Evolutionary conservation across 2,329 filamentous ascomycete species (phyloP).

Genomic region (Elsinoe australis): DNA sequence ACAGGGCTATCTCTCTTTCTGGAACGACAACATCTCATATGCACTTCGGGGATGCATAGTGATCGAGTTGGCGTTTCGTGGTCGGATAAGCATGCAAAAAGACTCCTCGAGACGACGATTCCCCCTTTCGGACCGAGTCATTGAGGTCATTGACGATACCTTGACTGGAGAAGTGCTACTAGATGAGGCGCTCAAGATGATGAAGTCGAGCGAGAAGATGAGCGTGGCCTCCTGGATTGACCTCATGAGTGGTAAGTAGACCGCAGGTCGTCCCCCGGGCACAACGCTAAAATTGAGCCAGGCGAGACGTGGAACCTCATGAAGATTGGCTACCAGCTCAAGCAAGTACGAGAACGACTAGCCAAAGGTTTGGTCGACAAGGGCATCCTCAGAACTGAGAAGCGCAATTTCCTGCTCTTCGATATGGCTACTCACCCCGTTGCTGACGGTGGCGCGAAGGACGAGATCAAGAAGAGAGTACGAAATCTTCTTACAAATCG

Average conservation of each 20-base stretch:
- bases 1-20: constrained; percentile 95
- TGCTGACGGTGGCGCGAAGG: constrained; percentile 91
- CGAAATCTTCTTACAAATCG: constrained; percentile 87
- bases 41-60: constrained; percentile 96
- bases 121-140: constrained; percentile 82
- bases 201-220: constrained; percentile 99
- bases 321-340: constrained; percentile 99
- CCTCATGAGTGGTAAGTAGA: constrained; percentile 85
- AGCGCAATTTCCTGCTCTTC: constrained; percentile 98
- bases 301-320: constrained; percentile 99
- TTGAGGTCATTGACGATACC: constrained; percentile 95
- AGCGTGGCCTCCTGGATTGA: constrained; percentile 99
- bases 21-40: constrained; percentile 99
- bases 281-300: constrained; percentile 33
- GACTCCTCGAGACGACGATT: constrained; percentile 87
- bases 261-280: too few relatives aligned
- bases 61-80: constrained; percentile 90
- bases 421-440: constrained; percentile 99
- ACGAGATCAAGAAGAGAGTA: constrained; percentile 89
- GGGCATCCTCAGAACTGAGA: constrained; percentile 95
- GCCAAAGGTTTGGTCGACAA: constrained; percentile 98
- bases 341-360: constrained; percentile 95
- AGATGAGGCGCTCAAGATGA: constrained; percentile 98
- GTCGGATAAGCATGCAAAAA: constrained; percentile 97
- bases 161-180: constrained; percentile 93